Percentiles rank a stretch among this genome's conserved stretches.
Conservation (phyloP, 768 basidiomycete species). For the Lactifluus subvellereus region DNA sequence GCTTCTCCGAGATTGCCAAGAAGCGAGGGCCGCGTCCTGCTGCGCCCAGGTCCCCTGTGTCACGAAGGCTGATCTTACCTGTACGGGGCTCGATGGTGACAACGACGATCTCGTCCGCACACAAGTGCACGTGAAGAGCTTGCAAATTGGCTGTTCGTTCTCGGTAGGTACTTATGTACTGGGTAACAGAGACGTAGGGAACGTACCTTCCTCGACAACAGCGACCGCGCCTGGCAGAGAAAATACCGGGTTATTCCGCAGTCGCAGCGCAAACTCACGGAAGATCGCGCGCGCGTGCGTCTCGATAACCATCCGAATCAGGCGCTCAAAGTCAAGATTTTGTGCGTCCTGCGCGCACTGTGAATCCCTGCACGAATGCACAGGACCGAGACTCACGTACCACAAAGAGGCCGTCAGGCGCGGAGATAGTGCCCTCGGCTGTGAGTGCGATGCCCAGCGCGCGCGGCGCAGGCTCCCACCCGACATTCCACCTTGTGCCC, state of each 20-base stretch:
- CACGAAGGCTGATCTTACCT: slow-evolving; percentile 70
- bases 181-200: neutral
- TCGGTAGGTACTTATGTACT: neutral
- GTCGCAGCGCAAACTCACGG: slow-evolving; percentile 46
- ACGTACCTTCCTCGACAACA: slow-evolving; percentile 51
- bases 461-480: slow-evolving; percentile 69
- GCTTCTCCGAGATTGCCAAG: slow-evolving; percentile 45
- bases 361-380: neutral
- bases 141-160: slow-evolving; percentile 42
- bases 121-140: slow-evolving; percentile 63
- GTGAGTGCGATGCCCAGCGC: slow-evolving; percentile 59
- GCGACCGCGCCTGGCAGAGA: slow-evolving; percentile 54
- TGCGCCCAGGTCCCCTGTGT: slow-evolving; percentile 75
- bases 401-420: slow-evolving; percentile 42
- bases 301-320: slow-evolving; percentile 58
- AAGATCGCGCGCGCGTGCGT: slow-evolving; percentile 63
- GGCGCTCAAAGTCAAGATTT: slow-evolving; percentile 66
- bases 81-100: slow-evolving; percentile 77
- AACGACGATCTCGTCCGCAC: slow-evolving; percentile 68
- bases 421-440: slow-evolving; percentile 40
- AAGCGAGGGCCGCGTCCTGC: slow-evolving; percentile 69
- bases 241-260: slow-evolving; percentile 56
- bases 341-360: slow-evolving; percentile 45
- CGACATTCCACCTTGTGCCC: slow-evolving; percentile 57
- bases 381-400: slow-evolving; percentile 42